phyloP scores from a whole-genome alignment of 495 filamentous ascomycete genomes.

The Glutinoglossum americanum region DNA sequence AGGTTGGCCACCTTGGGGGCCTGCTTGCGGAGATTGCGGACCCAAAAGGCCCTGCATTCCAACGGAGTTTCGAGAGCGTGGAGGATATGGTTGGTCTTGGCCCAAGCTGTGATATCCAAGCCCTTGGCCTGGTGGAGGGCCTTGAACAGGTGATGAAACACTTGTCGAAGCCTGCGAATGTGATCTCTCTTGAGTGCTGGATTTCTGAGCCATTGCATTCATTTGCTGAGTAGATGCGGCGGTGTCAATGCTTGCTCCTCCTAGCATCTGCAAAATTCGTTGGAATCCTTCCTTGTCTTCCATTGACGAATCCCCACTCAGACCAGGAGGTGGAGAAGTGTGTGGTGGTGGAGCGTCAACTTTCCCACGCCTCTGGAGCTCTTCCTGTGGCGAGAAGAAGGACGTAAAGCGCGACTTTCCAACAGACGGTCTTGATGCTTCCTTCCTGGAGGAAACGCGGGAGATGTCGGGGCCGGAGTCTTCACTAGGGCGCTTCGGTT shows the following conservation, averaged over 20 bases:
- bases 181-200: neutral
- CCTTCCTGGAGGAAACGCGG: conserved; percentile 9
- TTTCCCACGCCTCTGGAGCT: conserved; percentile 9
- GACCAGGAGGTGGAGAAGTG: conserved; percentile 8
- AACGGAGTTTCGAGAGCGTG: neutral
- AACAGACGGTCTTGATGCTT: conserved; percentile 7
- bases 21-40: neutral
- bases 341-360: conserved; percentile 9
- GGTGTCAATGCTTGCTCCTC: conserved; percentile 19
- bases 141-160: neutral
- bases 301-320: conserved; percentile 24
- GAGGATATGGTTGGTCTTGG: neutral
- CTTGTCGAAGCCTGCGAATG: neutral
- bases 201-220: neutral
- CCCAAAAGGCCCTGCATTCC: neutral
- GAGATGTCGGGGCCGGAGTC: conserved; percentile 13
- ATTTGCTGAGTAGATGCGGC: neutral
- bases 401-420: conserved; percentile 65
- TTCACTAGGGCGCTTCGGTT: conserved; percentile 20
- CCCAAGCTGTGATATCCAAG: neutral
- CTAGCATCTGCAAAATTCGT: conserved; percentile 67
- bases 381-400: conserved; percentile 48
- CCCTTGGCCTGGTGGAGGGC: neutral
- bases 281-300: conserved; percentile 84
- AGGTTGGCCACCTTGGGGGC: neutral